Base-by-base conservation (phyloP, 192 early-diverging fungal genomes). In the Backusella tarrabulga region DNA sequence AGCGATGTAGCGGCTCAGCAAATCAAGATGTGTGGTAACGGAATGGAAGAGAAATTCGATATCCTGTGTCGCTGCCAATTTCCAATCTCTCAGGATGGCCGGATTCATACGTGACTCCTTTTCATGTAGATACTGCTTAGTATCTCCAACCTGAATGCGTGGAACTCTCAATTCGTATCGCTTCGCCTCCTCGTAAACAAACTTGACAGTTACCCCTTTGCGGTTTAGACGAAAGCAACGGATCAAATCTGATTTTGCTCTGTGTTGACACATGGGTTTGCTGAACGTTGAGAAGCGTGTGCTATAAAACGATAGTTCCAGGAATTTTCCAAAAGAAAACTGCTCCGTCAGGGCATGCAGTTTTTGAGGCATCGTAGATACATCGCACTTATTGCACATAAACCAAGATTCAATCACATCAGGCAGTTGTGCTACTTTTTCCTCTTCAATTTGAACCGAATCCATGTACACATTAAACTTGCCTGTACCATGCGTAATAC, bases 291-390 rank as follows among this genome's bases (percentile, higher is more conserved):
- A 60, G 63, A 95, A 87, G 0, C 79, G 74, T 3, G 83, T 78
- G 76, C 88, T 89, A 82, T 98, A 97, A 46, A 97, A 93, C 0
- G 92, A 79, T 1, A 95, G 79, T 77, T 98, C 97, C 21, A 98
- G 81, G 78, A 95, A 98, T 83, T 98, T 98, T 44, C 93, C 96
- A 87, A 97, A 97, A 2, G 97, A 98, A 77, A 93, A 97, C 29
- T 90, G 85, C 85, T 91, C 91, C 0, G 94, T 87, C 15, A 90
- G 91, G 38, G 86, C 85, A 9, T 94, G 92, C 86, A 98, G 87
- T 14, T 81, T 83, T 17, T 89, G 82, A 6, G 88, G 83, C 1
- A 90, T 90, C 2, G 95, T 93, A 12, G 76, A 77, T 26, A 82
- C 76, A 19, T 85, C 70, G 83, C 96, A 97, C n/a, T 88, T 77